A percentile compares a stretch with the other conserved stretches of the same genome.
Evolutionary conservation across 306 rosid species (phyloP).

Genomic region (Ceratonia siliqua): DNA sequence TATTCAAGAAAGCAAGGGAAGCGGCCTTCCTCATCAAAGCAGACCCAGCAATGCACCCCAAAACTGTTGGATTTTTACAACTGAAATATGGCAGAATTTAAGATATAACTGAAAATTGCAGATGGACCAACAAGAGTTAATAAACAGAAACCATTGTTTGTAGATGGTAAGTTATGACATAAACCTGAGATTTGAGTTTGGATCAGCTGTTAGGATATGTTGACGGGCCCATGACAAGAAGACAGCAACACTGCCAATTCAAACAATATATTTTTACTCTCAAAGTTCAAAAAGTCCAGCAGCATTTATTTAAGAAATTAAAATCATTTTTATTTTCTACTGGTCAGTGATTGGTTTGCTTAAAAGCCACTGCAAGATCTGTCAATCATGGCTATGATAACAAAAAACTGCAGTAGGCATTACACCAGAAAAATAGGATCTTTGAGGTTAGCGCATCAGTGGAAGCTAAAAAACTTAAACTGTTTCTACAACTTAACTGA

Average conservation of each 20-base stretch:
- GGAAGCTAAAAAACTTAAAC: not conserved
- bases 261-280: not conserved
- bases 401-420: not conserved
- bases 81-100: slow-evolving; percentile 33
- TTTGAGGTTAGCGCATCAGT: too few relatives aligned
- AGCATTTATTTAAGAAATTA: not conserved
- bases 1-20: slow-evolving; percentile 66
- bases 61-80: slow-evolving; percentile 59
- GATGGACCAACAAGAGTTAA: not conserved
- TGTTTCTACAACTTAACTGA: not conserved
- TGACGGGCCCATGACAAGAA: slow-evolving; percentile 79
- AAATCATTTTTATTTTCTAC: not conserved
- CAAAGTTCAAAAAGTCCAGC: not conserved
- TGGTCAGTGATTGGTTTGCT: not conserved
- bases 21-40: slow-evolving; percentile 84
- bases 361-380: not conserved
- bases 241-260: slow-evolving; percentile 65
- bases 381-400: not conserved
- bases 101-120: slow-evolving; percentile 15
- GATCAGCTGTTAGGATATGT: slow-evolving; percentile 29
- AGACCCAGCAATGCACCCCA: slow-evolving; percentile 88
- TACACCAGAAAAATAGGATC: not conserved
- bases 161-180: not conserved
- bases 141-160: not conserved
- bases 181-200: slow-evolving; percentile 49